A percentile compares a stretch with the other conserved stretches of the same genome.
Evolutionary conservation across 2,329 filamentous ascomycete species (phyloP).

Genomic region (Claviceps cyperi): DNA sequence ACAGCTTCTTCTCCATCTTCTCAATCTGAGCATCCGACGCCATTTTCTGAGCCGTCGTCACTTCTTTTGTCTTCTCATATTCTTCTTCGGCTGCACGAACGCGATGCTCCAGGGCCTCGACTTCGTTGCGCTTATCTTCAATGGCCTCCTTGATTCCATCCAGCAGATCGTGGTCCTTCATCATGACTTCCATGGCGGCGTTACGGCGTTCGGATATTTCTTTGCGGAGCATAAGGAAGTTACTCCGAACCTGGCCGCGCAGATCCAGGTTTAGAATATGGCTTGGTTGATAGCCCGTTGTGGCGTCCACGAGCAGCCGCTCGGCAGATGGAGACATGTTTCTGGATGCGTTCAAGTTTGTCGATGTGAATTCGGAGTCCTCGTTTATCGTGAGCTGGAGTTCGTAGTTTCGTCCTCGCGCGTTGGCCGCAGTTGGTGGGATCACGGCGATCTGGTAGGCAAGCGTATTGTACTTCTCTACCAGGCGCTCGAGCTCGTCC

Average conservation of each 20-base stretch:
- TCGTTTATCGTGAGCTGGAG: constrained; percentile 71
- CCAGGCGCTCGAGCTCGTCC: constrained; percentile 79
- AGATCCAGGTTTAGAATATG: constrained; percentile 84
- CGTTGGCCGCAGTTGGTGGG: constrained; percentile 69
- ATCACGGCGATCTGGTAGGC: constrained; percentile 91
- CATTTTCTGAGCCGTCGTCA: constrained; percentile 73
- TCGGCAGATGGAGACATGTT: constrained; percentile 37
- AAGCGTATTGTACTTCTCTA: constrained; percentile 85
- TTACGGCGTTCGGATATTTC: constrained; percentile 85
- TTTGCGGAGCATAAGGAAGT: constrained; percentile 65
- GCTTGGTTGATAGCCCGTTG: constrained; percentile 77
- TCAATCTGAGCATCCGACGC: constrained; percentile 88
- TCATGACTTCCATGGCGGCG: constrained; percentile 71
- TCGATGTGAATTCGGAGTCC: constrained; percentile 59
- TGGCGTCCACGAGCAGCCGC: constrained; percentile 65
- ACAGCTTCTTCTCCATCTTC: constrained; percentile 97
- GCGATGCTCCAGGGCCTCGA: constrained; percentile 80
- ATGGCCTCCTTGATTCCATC: constrained; percentile 94
- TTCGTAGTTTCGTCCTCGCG: constrained; percentile 74
- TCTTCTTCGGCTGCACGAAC: constrained; percentile 82
- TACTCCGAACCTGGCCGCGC: constrained; percentile 65
- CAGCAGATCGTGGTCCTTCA: constrained; percentile 86
- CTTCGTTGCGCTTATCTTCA: constrained; percentile 85
- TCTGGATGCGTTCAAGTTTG: constrained; percentile 33
- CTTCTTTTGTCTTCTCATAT: constrained; percentile 84